Base-by-base conservation (phyloP, 495 filamentous ascomycete genomes). In the Penicillium fimorum region DNA sequence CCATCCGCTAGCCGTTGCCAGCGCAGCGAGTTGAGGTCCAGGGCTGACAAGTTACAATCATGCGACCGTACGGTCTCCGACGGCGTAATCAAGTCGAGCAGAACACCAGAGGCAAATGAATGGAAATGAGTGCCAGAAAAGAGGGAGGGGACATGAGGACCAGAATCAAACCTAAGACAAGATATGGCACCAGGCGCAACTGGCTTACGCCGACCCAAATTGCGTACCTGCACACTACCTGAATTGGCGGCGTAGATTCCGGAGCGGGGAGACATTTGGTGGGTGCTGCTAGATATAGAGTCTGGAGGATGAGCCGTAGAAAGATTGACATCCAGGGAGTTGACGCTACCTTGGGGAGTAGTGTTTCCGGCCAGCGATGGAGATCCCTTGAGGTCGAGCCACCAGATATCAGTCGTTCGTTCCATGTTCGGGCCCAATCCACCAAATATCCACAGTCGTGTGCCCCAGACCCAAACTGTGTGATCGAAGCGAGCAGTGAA, bases 1-100 rank as follows among this genome's bases (percentile, higher is more conserved):
- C 94, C 95, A 58, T 96, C 92, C 10, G 91, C 92, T 7, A 98
- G 74, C 65, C 90, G 92, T 67, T 94, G 91, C 94, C 94, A 98
- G 37, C 91, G 85, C 47, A 97, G 72, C 13, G 89, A 84, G 51
- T 86, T 86, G 12, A 98, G 78, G 46, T 97, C 93, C 15, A 98
- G 76, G 1, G 90, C 87, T 2, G 91, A 94, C 25, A 98, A 70
- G 13, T 91, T 95, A 59, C 92, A 97, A 59, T 98, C 93, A 60
- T 87, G 87, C 17, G 85, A 81, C 18, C 82, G 78, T 38, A 91
- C 92, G 9, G 91, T 93, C 18, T 89, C 88, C 12, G 93, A 91
- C 2, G 92, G 92, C 0, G 94, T 97, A 40, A 94, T 87, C 62
- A 98, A 91, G 64, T 98, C 95, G 6, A 98, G 80, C 15, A 98